Percentiles rank a stretch among this genome's conserved stretches.
These are phyloP conservation scores for Wickerhamomyces subpelliculosus DNA, from an alignment of 805 yeast genomes.

Conservation along the genomic window DNA sequence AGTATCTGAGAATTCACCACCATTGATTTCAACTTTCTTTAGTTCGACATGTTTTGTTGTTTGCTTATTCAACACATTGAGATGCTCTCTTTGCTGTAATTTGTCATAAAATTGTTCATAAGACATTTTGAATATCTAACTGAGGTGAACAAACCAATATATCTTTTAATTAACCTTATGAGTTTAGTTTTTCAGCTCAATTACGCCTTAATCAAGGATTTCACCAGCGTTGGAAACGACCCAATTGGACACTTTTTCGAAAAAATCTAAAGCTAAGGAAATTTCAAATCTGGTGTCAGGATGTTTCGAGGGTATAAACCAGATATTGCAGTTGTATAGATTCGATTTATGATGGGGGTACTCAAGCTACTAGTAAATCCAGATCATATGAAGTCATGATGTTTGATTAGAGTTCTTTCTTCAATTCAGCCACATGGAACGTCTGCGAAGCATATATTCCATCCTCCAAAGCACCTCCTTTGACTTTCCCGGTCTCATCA, in stretches of 20 bases:
- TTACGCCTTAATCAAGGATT: too few species aligned
- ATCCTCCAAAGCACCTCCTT: conserved; percentile 13
- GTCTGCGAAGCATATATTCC: conserved; percentile 13
- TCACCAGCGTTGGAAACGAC: too few species aligned
- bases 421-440: conserved; percentile 16
- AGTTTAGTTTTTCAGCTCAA: too few species aligned
- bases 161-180: too few species aligned
- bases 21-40: conserved; percentile 13
- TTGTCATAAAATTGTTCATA: neutral
- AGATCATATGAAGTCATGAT: neutral
- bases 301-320: too few species aligned
- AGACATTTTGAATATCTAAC: neutral
- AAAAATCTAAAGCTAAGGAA: too few species aligned
- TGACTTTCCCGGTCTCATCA: conserved; percentile 13
- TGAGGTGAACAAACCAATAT: neutral
- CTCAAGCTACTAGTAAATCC: too few species aligned
- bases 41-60: conserved; percentile 15
- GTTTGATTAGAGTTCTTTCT: neutral
- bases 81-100: conserved; percentile 1
- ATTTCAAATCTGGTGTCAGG: too few species aligned
- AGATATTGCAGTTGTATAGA: too few species aligned
- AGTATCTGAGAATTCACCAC: conserved; percentile 31
- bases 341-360: too few species aligned
- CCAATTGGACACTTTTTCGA: too few species aligned
- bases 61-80: conserved; percentile 9